Base-by-base conservation (phyloP, 1,284 basidiomycete genomes). In the Bjerkandera adusta region DNA sequence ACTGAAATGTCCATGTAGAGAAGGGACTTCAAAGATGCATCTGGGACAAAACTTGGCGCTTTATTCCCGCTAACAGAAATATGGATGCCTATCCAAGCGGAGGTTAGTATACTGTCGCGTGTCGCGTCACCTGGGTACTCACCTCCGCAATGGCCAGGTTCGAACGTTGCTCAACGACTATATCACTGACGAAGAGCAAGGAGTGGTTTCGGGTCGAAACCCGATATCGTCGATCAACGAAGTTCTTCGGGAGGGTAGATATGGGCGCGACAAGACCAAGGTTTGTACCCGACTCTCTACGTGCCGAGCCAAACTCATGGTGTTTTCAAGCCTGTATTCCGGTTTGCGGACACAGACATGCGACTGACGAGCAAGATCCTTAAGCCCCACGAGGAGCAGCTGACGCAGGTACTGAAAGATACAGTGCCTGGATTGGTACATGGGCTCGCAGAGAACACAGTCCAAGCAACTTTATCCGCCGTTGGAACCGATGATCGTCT, bases 221-320 rank as follows among this genome's bases (percentile, higher is more conserved):
- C 88, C 91, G 1, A 88, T 97, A 43, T 82, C 87, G 4, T 94
- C 95, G 2, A 91, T 99, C 65, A 97, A 97, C 58, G 96, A 98
- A 59, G 85, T 95, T 8, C 76, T 99, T 29, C 79, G 90, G n/a
- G 89, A 92, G 48, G 87, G 89, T 15, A 84, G 81, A 55, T 81
- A 86, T 51, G 74, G 71, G 13, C 76, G 92, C 50, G 92, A 96
- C 57, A 86, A 76, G 62, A 72, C 79, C 48, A 93, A 92, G 74
- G 92, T 91, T 47, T 24, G 59, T 56, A 48, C 27, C 43, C 15
- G 13, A 29, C 11, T 13, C 18, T 10, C 16, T 27, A 16, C 8
- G 8, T 10, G 18, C 16, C n/a, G n/a, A n/a, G 29, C 29, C 30
- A 27, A 27, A 13, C 48, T 36, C 38, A 40, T 20, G 27, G 22